phyloP scores from a whole-genome alignment of 768 basidiomycete species.

The Suillus cothurnatus region DNA sequence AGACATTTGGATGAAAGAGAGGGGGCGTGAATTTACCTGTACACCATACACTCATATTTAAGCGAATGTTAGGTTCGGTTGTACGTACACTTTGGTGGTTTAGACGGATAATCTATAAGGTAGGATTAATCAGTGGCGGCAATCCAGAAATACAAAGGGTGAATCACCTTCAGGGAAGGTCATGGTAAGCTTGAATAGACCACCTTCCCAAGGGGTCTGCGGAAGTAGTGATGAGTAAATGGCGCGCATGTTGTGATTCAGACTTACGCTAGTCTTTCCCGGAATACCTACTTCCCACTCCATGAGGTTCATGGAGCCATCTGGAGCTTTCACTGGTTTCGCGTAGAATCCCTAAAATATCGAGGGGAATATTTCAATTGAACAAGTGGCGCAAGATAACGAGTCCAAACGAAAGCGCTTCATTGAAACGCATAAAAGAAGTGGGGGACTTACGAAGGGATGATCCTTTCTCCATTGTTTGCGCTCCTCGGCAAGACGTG shows the following conservation, averaged over 20 bases:
- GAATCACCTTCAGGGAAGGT: constrained; percentile 89
- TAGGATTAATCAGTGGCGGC: constrained; percentile 14
- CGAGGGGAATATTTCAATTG: constrained; percentile 4
- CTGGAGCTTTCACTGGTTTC: constrained; percentile 84
- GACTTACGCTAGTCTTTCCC: constrained; percentile 81
- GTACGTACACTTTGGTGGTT: constrained; percentile 86
- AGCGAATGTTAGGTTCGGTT: constrained; percentile 5
- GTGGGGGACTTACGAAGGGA: constrained; percentile 77
- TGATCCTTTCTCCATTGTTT: constrained; percentile 99
- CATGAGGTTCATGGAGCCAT: constrained; percentile 95
- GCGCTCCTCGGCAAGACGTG: constrained; percentile 92
- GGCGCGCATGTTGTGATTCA: constrained; percentile 10
- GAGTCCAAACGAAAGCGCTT: constrained; percentile 3
- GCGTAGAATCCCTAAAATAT: constrained; percentile 89
- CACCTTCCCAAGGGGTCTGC: constrained; percentile 96
- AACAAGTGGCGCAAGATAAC: constrained; percentile 10
- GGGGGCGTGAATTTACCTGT: constrained; percentile 96
- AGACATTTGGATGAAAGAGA: constrained; percentile 97
- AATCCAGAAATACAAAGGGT: neutral
- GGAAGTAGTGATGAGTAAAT: constrained; percentile 18
- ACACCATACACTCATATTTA: constrained; percentile 13
- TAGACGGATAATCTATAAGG: constrained; percentile 84
- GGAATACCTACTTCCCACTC: constrained; percentile 99
- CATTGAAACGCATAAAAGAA: constrained; percentile 3
- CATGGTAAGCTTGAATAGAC: constrained; percentile 93